A percentile compares a stretch with the other conserved stretches of the same genome.
phyloP scores from a whole-genome alignment of 768 basidiomycete genomes.

The Mycena sanguinolenta region DNA sequence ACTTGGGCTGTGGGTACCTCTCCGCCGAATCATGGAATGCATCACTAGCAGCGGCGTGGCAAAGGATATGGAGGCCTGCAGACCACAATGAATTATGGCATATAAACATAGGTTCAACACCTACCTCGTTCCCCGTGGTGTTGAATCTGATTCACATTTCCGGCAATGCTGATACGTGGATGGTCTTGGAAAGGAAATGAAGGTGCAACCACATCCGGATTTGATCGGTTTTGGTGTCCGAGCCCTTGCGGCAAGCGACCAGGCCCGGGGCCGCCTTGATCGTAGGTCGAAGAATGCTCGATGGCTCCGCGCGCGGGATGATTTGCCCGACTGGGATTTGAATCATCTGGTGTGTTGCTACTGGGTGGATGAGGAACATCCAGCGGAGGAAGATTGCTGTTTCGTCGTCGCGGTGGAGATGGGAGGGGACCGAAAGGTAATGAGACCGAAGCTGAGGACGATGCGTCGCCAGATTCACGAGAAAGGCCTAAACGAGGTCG shows the following conservation, averaged over 20 bases:
- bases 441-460: neutral
- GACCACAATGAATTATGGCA: neutral
- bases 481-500: neutral
- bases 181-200: neutral
- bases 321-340: neutral
- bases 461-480: neutral
- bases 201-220: too few species aligned
- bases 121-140: neutral
- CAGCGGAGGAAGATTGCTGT: too few species aligned
- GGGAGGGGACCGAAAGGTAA: too few species aligned
- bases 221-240: too few species aligned
- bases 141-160: neutral
- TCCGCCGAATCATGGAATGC: neutral
- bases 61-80: neutral
- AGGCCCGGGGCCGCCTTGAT: neutral
- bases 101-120: neutral
- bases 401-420: too few species aligned
- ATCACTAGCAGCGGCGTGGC: neutral
- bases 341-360: neutral
- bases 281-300: neutral
- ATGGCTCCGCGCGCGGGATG: neutral
- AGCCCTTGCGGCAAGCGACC: neutral
- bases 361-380: too few species aligned
- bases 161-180: neutral
- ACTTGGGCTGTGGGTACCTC: neutral